phyloP scores from a whole-genome alignment of 129 eudicot genomes.

The Flaveria robusta region DNA sequence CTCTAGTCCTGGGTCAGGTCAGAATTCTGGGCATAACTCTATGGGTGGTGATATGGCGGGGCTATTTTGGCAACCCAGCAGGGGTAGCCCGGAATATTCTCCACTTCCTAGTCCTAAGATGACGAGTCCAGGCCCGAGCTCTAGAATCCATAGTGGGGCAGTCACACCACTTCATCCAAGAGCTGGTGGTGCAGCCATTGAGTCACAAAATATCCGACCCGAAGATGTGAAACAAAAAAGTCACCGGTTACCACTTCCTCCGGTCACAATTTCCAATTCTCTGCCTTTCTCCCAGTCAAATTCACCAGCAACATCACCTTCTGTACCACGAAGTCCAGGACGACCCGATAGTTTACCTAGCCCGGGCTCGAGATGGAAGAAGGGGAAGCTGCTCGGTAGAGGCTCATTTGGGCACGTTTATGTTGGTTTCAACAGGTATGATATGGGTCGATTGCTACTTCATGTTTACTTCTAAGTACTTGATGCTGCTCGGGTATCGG shows the following conservation, averaged over 20 bases:
- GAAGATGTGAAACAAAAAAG: constrained; percentile 80
- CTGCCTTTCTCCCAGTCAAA: constrained; percentile 74
- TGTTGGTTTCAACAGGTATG: constrained; percentile 87
- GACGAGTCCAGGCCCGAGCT: constrained; percentile 96
- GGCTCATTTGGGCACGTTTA: constrained; percentile 99
- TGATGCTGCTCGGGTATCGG: too few species aligned
- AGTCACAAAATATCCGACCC: constrained; percentile 55
- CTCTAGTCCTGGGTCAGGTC: constrained; percentile 98
- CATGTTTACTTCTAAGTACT: background rate
- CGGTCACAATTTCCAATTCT: constrained; percentile 56
- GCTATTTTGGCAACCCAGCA: constrained; percentile 94
- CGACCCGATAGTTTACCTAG: constrained; percentile 69
- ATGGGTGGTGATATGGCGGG: constrained; percentile 97
- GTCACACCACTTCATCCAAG: constrained; percentile 96
- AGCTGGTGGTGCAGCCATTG: constrained; percentile 65
- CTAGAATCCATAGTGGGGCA: constrained; percentile 97
- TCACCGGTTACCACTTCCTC: constrained; percentile 91
- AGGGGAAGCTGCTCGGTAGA: constrained; percentile 87
- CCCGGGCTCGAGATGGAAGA: constrained; percentile 87
- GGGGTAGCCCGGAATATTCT: constrained; percentile 97
- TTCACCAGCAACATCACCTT: constrained; percentile 92
- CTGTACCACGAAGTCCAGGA: constrained; percentile 88
- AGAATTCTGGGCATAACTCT: constrained; percentile 95
- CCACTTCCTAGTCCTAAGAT: constrained; percentile 93
- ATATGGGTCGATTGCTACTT: background rate